Evolutionary conservation across 129 eudicot genomes (phyloP), one percentile per base, ranked within the genome.

Genomic region (Ambrosia artemisiifolia): DNA sequence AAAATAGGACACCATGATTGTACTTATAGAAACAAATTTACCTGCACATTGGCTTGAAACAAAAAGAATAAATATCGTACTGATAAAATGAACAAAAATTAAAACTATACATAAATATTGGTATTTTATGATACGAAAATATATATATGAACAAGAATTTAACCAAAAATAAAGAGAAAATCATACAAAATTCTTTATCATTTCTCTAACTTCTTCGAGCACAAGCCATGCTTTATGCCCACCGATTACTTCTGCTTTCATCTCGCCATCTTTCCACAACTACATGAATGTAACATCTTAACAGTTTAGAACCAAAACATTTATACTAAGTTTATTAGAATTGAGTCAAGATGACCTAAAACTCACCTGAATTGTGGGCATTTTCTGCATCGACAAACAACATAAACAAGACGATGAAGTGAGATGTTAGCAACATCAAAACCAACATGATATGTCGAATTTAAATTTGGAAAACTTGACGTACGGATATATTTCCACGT

Each of bases 201-300:
- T 90, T 78, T 85, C 86, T 77, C 92, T 74, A 53, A 93, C 96
- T 93, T 93, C 98, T 78, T 93, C 98, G 49, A 93, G 80, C 47
- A 93, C 98, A 30, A 93, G 96, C 98, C 98, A 93, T 3, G 95
- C 96, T 79, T 93, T 90, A 78, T 93, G 98, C 60, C 98, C 98
- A 50, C 98, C 98, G 24, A 93, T 93, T 68, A 93, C 98, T 80
- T 93, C 98, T 17, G 81, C 98, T 84, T 90, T 87, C 92, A 93
- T 85, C 82, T 93, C 98, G 59, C 96, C 96, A 63, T 93, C 98
- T 77, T 85, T 90, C 98, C 98, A 93, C 54, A 93, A 63, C 98
- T 92, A 80, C 88, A 68, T 42, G 59, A 67, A 49, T 17, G 12
- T 63, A 67, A 50, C 42, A 65, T 65, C 53, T n/a, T n/a, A 60